phyloP scores from a whole-genome alignment of 441 rosid species.

The Viola pubescens region DNA sequence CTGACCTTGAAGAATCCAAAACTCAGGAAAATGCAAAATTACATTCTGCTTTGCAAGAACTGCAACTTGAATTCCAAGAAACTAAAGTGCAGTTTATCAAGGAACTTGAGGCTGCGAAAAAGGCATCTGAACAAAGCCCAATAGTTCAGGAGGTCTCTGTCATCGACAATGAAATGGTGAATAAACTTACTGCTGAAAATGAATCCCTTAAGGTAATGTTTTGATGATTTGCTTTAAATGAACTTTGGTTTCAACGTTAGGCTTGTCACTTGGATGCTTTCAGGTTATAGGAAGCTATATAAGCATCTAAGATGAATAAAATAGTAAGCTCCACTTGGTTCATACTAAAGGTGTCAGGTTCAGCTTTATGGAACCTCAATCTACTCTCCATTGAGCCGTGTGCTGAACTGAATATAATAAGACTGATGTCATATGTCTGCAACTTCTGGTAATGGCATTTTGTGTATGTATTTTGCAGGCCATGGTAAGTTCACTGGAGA shows the following conservation, averaged over 20 bases:
- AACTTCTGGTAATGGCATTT: neutral
- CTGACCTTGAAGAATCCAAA: constrained; percentile 64
- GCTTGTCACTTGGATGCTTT: neutral
- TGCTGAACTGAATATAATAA: neutral
- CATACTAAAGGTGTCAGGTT: no score
- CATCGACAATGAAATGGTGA: constrained; percentile 43
- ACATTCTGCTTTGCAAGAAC: constrained; percentile 59
- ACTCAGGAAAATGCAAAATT: constrained; percentile 61
- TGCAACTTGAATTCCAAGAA: constrained; percentile 45
- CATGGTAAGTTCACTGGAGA: constrained; percentile 67
- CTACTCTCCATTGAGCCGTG: neutral
- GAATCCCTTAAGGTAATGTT: constrained; percentile 67
- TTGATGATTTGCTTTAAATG: constrained; percentile 16
- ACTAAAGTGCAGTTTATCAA: constrained; percentile 33
- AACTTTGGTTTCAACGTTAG: neutral
- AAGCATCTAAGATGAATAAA: neutral
- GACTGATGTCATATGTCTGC: neutral
- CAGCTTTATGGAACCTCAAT: no score
- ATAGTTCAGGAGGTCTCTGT: constrained; percentile 29
- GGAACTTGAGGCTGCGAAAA: constrained; percentile 39
- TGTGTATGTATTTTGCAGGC: constrained; percentile 36
- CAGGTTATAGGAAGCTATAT: neutral
- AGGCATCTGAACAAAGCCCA: constrained; percentile 30
- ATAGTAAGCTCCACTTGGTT: neutral
- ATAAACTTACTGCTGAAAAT: constrained; percentile 67